Evolutionary conservation across 2,329 filamentous ascomycete genomes (phyloP).

Genomic region (Byssothecium circinans): DNA sequence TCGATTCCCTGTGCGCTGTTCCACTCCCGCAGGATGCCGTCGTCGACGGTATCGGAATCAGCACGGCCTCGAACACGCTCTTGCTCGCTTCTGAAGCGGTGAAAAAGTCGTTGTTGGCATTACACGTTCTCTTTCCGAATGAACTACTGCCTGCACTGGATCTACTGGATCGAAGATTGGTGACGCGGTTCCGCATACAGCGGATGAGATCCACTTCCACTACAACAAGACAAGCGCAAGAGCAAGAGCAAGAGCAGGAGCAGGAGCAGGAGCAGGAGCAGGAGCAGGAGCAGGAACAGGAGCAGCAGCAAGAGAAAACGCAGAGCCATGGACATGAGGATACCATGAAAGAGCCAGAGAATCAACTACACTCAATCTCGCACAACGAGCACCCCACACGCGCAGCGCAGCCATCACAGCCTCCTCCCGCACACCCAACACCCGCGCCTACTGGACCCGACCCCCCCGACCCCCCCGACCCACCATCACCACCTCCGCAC

Average conservation of each 20-base stretch:
- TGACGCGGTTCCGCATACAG: constrained; percentile 55
- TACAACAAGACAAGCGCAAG: no score
- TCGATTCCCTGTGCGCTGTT: constrained; percentile 25
- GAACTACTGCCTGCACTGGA: constrained; percentile 84
- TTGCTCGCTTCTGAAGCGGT: constrained; percentile 23
- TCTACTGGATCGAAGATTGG: constrained; percentile 75
- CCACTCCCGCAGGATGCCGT: constrained; percentile 2
- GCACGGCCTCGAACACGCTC: constrained; percentile 47
- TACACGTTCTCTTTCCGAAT: constrained; percentile 83
- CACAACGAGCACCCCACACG: background rate
- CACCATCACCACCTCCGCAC: background rate
- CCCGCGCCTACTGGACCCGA: no score
- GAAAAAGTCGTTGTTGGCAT: constrained; percentile 65
- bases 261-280: no score
- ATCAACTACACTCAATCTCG: no score
- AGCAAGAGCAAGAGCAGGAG: no score
- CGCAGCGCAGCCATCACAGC: background rate
- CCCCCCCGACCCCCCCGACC: background rate
- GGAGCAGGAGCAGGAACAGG: no score
- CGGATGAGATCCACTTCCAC: background rate
- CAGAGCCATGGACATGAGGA: background rate
- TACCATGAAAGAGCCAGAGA: no score
- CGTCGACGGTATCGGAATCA: background rate
- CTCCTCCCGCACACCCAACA: no score
- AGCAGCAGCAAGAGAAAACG: no score